These are phyloP conservation scores for Lithohypha guttulata DNA, from an alignment of 2,329 filamentous ascomycete genomes.

Conservation along the genomic window DNA sequence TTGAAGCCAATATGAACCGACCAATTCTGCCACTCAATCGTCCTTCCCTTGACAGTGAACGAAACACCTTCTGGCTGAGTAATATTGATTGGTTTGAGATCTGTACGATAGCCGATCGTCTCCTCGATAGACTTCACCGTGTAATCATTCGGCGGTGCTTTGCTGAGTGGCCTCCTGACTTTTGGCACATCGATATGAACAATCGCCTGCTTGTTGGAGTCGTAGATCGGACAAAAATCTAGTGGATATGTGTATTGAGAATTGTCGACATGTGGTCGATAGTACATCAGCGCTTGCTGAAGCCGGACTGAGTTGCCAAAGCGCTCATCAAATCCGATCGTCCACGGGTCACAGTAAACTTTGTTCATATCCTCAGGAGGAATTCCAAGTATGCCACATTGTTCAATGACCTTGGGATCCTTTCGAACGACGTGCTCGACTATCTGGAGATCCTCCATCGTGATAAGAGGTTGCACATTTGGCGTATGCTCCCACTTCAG, in stretches of 20 bases:
- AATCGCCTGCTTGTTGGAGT: conserved; percentile 65
- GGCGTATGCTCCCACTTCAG: conserved; percentile 63
- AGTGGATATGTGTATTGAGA: conserved; percentile 85
- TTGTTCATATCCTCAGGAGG: conserved; percentile 80
- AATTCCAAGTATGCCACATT: conserved; percentile 74
- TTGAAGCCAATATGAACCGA: conserved; percentile 90
- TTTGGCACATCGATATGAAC: conserved; percentile 76
- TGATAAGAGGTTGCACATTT: conserved; percentile 78
- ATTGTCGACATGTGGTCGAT: conserved; percentile 72
- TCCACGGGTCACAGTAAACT: conserved; percentile 94
- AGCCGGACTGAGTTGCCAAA: conserved; percentile 68
- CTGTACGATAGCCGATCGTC: conserved; percentile 62
- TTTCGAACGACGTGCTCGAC: conserved; percentile 67
- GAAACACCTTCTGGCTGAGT: conserved; percentile 83
- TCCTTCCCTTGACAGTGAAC: conserved; percentile 64
- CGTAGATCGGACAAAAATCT: conserved; percentile 89
- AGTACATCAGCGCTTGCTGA: conserved; percentile 94
- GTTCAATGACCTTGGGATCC: conserved; percentile 80
- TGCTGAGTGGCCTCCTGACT: conserved; percentile 63
- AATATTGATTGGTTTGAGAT: conserved; percentile 78
- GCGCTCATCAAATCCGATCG: conserved; percentile 85
- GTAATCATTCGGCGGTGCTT: conserved; percentile 66
- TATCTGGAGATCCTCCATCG: conserved; percentile 75
- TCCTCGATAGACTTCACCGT: conserved; percentile 61
- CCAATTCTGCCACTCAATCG: conserved; percentile 86